These are phyloP conservation scores for Lentinula guzmanii DNA, from an alignment of 768 basidiomycete genomes.

Conservation along the genomic window DNA sequence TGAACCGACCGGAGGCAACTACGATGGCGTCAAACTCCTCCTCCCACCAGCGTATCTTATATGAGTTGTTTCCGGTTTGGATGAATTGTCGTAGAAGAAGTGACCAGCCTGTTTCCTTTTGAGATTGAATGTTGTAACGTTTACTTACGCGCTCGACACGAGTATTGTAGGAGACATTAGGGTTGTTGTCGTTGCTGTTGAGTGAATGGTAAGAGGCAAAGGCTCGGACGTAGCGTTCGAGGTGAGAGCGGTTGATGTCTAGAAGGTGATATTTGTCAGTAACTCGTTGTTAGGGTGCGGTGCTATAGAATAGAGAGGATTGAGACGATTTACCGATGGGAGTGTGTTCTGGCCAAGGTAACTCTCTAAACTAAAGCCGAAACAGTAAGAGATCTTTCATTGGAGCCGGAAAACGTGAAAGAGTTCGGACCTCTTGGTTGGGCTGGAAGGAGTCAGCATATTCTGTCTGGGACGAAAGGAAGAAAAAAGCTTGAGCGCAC, in stretches of 20 bases:
- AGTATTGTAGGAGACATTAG: constrained; percentile 35
- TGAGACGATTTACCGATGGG: constrained; percentile 22
- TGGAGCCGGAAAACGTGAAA: too few species aligned
- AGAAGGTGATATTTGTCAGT: background rate
- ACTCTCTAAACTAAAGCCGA: constrained; percentile 20
- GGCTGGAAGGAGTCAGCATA: background rate
- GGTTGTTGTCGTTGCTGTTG: constrained; percentile 36
- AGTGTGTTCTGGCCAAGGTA: constrained; percentile 23
- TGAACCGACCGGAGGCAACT: constrained; percentile 27
- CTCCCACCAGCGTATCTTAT: constrained; percentile 28
- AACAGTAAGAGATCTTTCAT: background rate
- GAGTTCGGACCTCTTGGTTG: constrained; percentile 7
- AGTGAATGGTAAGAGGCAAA: constrained; percentile 37
- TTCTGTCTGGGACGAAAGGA: background rate
- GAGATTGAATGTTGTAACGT: constrained; percentile 17
- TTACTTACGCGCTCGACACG: constrained; percentile 42
- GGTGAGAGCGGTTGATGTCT: constrained; percentile 27
- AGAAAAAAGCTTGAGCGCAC: constrained; percentile 14
- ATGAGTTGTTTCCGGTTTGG: constrained; percentile 10
- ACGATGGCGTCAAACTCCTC: constrained; percentile 31
- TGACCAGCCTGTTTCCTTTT: constrained; percentile 27
- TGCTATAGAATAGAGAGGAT: too few species aligned
- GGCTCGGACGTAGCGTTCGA: constrained; percentile 31
- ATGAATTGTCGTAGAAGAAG: constrained; percentile 26
- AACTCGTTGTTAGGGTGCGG: background rate